Evolutionary conservation across 495 filamentous ascomycete genomes (phyloP).

Genomic region (Neurospora sp.): DNA sequence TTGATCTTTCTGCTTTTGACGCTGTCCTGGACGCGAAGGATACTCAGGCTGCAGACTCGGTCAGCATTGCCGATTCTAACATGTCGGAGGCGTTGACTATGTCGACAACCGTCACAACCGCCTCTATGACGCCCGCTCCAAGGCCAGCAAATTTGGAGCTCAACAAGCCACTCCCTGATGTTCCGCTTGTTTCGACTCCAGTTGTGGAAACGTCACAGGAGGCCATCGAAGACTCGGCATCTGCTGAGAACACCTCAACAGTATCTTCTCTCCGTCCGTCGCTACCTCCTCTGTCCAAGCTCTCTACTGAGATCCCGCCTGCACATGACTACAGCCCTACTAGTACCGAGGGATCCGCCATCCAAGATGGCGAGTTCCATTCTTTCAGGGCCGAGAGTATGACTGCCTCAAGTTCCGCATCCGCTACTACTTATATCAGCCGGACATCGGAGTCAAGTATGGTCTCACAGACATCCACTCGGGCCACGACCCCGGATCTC

Average conservation of each 20-base stretch:
- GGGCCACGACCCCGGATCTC: constrained; percentile 79
- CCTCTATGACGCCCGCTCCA: constrained; percentile 12
- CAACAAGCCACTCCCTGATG: constrained; percentile 35
- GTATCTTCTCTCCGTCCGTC: constrained; percentile 31
- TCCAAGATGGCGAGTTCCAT: constrained; percentile 35
- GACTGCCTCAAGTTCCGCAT: constrained; percentile 42
- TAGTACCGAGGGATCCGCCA: constrained; percentile 24
- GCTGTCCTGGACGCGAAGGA: constrained; percentile 12
- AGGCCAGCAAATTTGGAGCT: constrained; percentile 25
- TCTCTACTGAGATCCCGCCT: constrained; percentile 34
- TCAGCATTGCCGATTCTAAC: constrained; percentile 29
- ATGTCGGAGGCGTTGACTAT: constrained; percentile 21
- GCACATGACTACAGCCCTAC: constrained; percentile 37
- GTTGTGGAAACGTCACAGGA: constrained; percentile 14
- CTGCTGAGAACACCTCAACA: constrained; percentile 14
- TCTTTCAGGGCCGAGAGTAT: constrained; percentile 40
- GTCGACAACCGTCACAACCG: constrained; percentile 16
- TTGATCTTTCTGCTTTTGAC: constrained; percentile 35
- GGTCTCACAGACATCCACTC: constrained; percentile 72
- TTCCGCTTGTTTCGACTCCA: constrained; percentile 22
- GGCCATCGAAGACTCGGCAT: background rate
- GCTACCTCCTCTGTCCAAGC: constrained; percentile 36
- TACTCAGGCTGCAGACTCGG: constrained; percentile 14
- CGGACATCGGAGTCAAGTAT: constrained; percentile 76
- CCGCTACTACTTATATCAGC: constrained; percentile 65